Percentiles rank a stretch among this genome's conserved stretches.
Evolutionary conservation across 345 rosid genomes (phyloP).

Genomic region (Toxicodendron radicans): DNA sequence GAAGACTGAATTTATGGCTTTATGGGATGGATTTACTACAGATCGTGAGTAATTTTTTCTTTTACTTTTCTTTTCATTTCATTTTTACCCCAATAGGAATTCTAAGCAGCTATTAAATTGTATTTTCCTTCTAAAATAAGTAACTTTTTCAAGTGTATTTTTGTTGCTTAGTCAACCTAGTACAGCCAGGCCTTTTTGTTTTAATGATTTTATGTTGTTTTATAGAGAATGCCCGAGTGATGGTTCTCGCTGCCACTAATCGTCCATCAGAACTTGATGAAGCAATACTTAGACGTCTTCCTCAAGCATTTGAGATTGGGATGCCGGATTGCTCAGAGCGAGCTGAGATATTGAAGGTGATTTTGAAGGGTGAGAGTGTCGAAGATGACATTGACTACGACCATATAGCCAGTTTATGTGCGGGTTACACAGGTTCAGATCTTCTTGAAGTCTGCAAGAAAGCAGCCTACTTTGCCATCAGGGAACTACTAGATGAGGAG

Average conservation of each 20-base stretch:
- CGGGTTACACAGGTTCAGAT: constrained; percentile 91
- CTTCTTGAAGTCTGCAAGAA: constrained; percentile 96
- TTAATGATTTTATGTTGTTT: constrained; percentile 19
- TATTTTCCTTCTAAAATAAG: background rate
- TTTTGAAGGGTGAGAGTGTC: constrained; percentile 75
- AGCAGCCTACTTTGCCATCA: constrained; percentile 87
- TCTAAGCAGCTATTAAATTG: background rate
- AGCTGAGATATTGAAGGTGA: constrained; percentile 78
- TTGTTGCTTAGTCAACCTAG: background rate
- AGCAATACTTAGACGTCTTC: constrained; percentile 91
- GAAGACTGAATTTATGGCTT: constrained; percentile 99
- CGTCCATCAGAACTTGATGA: constrained; percentile 98
- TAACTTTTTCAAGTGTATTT: background rate
- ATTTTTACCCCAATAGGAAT: too few relatives aligned
- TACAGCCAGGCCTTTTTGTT: constrained; percentile 1
- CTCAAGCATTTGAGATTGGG: constrained; percentile 98
- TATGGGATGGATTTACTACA: constrained; percentile 98
- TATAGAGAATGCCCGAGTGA: constrained; percentile 84
- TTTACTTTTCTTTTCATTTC: too few relatives aligned
- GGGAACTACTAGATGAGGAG: constrained; percentile 82
- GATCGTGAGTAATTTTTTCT: constrained; percentile 67
- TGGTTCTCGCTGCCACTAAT: constrained; percentile 99
- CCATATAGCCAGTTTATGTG: constrained; percentile 63
- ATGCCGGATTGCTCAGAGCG: constrained; percentile 75
- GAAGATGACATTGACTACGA: constrained; percentile 67